phyloP scores from a whole-genome alignment of 2,329 filamentous ascomycete species.

The Trichoderma koningiopsis region DNA sequence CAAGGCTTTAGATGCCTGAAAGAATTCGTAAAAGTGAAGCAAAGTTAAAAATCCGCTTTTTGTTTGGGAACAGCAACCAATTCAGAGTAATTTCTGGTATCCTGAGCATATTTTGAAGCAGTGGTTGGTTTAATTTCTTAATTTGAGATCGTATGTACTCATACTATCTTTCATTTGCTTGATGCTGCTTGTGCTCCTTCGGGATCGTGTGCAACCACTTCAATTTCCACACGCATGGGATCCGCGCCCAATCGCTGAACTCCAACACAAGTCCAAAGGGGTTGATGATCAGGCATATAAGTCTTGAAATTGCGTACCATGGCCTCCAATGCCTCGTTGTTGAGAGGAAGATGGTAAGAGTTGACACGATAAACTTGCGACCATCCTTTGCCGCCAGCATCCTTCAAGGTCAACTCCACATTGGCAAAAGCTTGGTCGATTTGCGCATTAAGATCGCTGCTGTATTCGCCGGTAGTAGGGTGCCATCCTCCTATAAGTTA shows the following conservation, averaged over 20 bases:
- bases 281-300: not conserved
- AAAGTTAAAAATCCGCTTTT: too few species aligned
- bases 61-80: not conserved
- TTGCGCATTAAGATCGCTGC: constrained; percentile 41
- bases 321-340: not conserved
- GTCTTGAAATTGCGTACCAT: not conserved
- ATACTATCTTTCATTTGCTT: not conserved
- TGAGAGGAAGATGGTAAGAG: not conserved
- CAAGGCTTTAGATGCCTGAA: too few species aligned
- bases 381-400: constrained; percentile 59
- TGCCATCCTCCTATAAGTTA: not conserved
- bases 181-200: not conserved
- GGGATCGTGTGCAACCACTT: not conserved
- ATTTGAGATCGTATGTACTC: not conserved
- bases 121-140: not conserved
- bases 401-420: constrained; percentile 52
- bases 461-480: not conserved
- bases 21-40: too few species aligned
- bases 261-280: not conserved
- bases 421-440: constrained; percentile 59
- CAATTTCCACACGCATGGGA: not conserved
- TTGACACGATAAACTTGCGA: constrained; percentile 53
- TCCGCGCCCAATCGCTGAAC: not conserved
- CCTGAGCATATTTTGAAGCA: not conserved
- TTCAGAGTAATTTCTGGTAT: not conserved